Evolutionary conservation across 2,329 filamentous ascomycete genomes (phyloP).

Genomic region (Neofusicoccum umdonicola): DNA sequence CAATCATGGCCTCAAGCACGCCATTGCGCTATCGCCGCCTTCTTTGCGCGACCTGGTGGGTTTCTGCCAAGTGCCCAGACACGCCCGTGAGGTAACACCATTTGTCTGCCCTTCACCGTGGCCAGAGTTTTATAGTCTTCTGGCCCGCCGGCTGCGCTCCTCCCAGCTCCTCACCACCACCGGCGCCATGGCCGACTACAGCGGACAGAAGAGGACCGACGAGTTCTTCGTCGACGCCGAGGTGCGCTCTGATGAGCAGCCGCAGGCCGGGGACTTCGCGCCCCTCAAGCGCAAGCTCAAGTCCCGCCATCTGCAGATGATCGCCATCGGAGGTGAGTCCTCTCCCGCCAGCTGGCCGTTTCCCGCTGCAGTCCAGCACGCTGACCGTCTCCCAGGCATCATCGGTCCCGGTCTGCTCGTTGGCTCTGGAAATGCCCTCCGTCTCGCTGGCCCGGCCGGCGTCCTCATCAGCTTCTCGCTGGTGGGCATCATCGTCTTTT

Average conservation of each 20-base stretch:
- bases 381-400: constrained; percentile 18
- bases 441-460: constrained; percentile 20
- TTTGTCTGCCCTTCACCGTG: not conserved
- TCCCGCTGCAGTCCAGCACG: not conserved
- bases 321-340: constrained; percentile 24
- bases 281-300: constrained; percentile 25
- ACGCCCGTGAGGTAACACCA: not conserved
- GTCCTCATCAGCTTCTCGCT: constrained; percentile 23
- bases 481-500: constrained; percentile 23
- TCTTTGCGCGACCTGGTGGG: not conserved
- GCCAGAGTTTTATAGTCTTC: not conserved
- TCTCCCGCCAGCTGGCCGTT: no score
- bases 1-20: not conserved
- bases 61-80: constrained; percentile 11
- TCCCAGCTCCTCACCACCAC: not conserved
- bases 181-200: not conserved
- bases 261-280: constrained; percentile 2
- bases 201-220: not conserved
- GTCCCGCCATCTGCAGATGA: constrained; percentile 26
- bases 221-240: not conserved
- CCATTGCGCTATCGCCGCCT: constrained; percentile 12
- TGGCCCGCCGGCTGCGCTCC: not conserved
- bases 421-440: constrained; percentile 23
- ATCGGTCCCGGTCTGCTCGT: constrained; percentile 23
- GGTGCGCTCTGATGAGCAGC: not conserved